A percentile compares a stretch with the other conserved stretches of the same genome.
Conservation (phyloP, 2,329 filamentous ascomycete species). For the Diplocarpon rosae region DNA sequence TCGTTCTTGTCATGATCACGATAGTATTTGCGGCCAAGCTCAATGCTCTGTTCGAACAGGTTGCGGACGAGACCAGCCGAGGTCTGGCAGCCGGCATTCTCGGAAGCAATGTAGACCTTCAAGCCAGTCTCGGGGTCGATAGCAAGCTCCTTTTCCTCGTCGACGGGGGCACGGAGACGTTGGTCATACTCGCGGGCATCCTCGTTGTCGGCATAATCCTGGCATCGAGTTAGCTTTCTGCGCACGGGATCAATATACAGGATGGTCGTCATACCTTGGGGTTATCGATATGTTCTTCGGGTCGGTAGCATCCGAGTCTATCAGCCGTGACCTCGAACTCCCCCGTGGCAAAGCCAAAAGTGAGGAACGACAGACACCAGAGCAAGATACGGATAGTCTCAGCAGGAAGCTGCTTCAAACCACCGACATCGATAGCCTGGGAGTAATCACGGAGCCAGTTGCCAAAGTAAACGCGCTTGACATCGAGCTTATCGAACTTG, state of each 20-base stretch:
- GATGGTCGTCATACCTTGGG: slow-evolving; percentile 23
- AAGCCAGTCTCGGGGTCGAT: slow-evolving; percentile 64
- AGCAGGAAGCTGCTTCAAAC: slow-evolving; percentile 31
- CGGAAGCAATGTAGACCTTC: slow-evolving; percentile 89
- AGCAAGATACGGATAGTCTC: slow-evolving; percentile 9
- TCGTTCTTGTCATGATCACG: slow-evolving; percentile 55
- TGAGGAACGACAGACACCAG: slow-evolving; percentile 48
- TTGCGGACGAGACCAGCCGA: slow-evolving; percentile 64
- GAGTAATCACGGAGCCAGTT: slow-evolving; percentile 91
- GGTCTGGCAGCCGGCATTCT: slow-evolving; percentile 63
- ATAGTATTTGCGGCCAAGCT: slow-evolving; percentile 63
- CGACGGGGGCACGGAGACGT: slow-evolving; percentile 47
- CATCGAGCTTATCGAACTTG: slow-evolving; percentile 76
- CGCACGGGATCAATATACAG: slow-evolving; percentile 24
- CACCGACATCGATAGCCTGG: slow-evolving; percentile 83
- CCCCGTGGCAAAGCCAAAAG: slow-evolving; percentile 66
- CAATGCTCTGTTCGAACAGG: slow-evolving; percentile 60
- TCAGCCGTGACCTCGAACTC: slow-evolving; percentile 76
- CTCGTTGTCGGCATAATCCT: slow-evolving; percentile 37
- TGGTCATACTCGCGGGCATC: slow-evolving; percentile 48
- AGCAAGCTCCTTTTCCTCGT: slow-evolving; percentile 64
- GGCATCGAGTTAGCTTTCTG: slow-evolving; percentile 65
- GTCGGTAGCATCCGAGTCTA: slow-evolving; percentile 66
- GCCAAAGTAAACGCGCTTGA: slow-evolving; percentile 85
- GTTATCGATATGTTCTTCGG: slow-evolving; percentile 71